These are phyloP conservation scores for Globisporangium heterothallicum DNA, from an alignment of 352 stramenopile species.

Conservation along the genomic window DNA sequence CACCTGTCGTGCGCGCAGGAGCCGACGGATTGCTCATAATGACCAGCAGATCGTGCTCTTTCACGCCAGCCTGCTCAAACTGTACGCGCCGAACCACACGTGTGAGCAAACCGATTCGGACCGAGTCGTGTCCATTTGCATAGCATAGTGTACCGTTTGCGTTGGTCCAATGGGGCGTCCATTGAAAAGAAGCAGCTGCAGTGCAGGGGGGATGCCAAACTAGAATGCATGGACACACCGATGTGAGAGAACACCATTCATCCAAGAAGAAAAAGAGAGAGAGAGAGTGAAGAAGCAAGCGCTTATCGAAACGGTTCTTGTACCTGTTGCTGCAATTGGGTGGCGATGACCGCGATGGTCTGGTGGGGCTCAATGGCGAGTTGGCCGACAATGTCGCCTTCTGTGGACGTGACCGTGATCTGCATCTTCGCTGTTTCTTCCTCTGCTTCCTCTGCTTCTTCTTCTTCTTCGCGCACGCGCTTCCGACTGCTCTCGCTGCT, in stretches of 20 bases:
- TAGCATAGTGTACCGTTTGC: slow-evolving; percentile 33
- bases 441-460: not conserved
- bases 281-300: not conserved
- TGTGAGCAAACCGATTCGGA: too few species aligned
- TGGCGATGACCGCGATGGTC: slow-evolving; percentile 29
- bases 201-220: slow-evolving; percentile 54
- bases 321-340: slow-evolving; percentile 54
- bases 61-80: slow-evolving; percentile 69
- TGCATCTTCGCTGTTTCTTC: slow-evolving; percentile 34
- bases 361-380: slow-evolving; percentile 48
- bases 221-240: slow-evolving; percentile 16
- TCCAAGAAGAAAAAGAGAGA: not conserved
- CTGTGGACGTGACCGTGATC: slow-evolving; percentile 58
- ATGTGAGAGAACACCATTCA: too few species aligned
- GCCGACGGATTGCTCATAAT: slow-evolving; percentile 40
- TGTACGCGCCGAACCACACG: slow-evolving; percentile 12
- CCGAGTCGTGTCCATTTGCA: too few species aligned
- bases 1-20: slow-evolving; percentile 3
- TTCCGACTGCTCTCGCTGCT: slow-evolving; percentile 4
- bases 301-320: too few species aligned
- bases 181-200: slow-evolving; percentile 62
- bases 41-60: slow-evolving; percentile 68
- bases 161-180: slow-evolving; percentile 46
- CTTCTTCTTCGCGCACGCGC: slow-evolving; percentile 6
- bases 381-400: slow-evolving; percentile 52